Percentiles rank a stretch among this genome's conserved stretches.
Evolutionary conservation across 345 rosid genomes (phyloP).

Genomic region (Boechera stricta): DNA sequence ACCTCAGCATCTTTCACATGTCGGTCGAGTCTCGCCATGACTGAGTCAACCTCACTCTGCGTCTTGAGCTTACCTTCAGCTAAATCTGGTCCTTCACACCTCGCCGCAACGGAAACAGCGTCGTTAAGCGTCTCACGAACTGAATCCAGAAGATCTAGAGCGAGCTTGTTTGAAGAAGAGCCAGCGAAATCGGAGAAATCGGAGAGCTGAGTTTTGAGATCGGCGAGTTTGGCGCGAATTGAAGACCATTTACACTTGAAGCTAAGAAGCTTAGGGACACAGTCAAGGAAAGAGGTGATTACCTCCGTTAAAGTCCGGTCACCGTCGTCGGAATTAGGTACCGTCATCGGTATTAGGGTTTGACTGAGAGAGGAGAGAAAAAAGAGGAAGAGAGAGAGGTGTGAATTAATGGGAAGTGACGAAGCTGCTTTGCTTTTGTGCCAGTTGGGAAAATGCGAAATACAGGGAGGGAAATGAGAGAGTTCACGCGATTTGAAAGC

Average conservation of each 20-base stretch:
- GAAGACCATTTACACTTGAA: slow-evolving; percentile 83
- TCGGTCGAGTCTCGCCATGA: slow-evolving; percentile 68
- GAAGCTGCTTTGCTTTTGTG: slow-evolving; percentile 17
- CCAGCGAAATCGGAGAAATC: slow-evolving; percentile 63
- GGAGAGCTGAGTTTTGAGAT: slow-evolving; percentile 67
- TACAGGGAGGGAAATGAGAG: slow-evolving; percentile 37
- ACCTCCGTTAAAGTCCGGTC: slow-evolving; percentile 43
- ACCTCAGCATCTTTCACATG: slow-evolving; percentile 70
- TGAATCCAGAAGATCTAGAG: slow-evolving; percentile 55
- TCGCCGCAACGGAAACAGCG: slow-evolving; percentile 56
- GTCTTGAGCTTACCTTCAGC: slow-evolving; percentile 82
- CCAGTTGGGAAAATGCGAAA: slow-evolving; percentile 44
- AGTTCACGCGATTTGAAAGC: slow-evolving; percentile 28
- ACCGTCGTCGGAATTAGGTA: slow-evolving; percentile 49
- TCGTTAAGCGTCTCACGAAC: slow-evolving; percentile 57
- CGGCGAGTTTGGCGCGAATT: slow-evolving; percentile 63
- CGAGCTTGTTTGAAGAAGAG: slow-evolving; percentile 56
- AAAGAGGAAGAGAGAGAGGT: slow-evolving; percentile 3
- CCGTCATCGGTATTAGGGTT: slow-evolving; percentile 64
- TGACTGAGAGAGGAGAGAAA: slow-evolving; percentile 21
- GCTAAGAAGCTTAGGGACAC: slow-evolving; percentile 52
- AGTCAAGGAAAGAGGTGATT: slow-evolving; percentile 52
- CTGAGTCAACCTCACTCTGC: slow-evolving; percentile 85
- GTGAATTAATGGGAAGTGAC: slow-evolving; percentile 32
- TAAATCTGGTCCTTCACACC: slow-evolving; percentile 57